phyloP scores from a whole-genome alignment of 2,329 filamentous ascomycete genomes.

The Coleophoma eucalyptorum region DNA sequence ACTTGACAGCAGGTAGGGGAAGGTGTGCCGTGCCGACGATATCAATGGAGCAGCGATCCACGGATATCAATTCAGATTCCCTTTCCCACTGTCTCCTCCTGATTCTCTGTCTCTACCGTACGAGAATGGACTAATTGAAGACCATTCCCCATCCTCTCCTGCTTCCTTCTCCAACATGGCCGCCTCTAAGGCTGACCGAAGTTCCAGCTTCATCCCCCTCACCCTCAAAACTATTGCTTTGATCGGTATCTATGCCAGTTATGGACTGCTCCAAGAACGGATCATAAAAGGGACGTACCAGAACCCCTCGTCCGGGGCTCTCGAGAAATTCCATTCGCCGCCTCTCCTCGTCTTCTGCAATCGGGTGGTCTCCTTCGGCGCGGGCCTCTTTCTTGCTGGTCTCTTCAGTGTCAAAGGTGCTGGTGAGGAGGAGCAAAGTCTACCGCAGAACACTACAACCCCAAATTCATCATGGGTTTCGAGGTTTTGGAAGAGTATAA shows the following conservation, averaged over 20 bases:
- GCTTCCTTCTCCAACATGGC: not conserved
- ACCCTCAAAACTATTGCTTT: not conserved
- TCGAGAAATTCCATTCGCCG: not conserved
- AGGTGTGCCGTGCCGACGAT: no score
- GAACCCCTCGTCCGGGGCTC: not conserved
- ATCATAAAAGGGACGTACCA: not conserved
- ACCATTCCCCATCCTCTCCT: not conserved
- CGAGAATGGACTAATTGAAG: no score
- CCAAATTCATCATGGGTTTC: not conserved
- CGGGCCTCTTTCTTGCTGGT: not conserved
- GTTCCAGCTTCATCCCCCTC: not conserved
- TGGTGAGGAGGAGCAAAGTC: not conserved
- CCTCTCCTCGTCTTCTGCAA: not conserved
- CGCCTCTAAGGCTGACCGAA: not conserved
- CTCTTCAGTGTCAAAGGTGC: not conserved
- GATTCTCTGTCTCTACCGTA: no score
- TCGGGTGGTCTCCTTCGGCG: not conserved
- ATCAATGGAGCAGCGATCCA: no score
- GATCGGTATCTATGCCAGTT: not conserved
- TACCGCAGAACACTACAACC: not conserved
- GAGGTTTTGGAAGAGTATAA: not conserved
- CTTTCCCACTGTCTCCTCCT: no score
- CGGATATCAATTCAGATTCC: no score
- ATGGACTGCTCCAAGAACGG: not conserved
- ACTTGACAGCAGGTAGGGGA: no score